Evolutionary conservation across 176 grass and related monocot species (phyloP), one percentile per base, ranked within the genome.

Genomic region (Bonia amplexicaulis): DNA sequence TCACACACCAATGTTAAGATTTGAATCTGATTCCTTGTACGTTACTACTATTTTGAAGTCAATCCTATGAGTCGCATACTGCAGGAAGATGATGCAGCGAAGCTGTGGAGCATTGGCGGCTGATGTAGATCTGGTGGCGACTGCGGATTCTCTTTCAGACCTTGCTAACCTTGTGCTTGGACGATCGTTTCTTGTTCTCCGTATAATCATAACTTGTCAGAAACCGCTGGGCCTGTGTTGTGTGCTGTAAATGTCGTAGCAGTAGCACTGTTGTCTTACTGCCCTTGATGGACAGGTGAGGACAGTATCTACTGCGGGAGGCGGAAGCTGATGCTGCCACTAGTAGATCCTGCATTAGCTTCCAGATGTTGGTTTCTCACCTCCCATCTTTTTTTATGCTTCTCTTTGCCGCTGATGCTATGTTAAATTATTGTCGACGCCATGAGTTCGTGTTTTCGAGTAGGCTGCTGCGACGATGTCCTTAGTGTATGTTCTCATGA

Each of bases 211-310:
- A 51, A 4, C 48, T 16, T 51, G 48, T 51, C 14, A 51, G 12
- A 51, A 16, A 51, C 48, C 14, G 5, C 48, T 51, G 14, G 14
- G 2, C 48, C 14, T 49, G 47, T 49, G 45, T 11, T 46, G 11
- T 46, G 45, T 46, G 11, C 9, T 48, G 48, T 6, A 0, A 51
- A 51, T 51, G 47, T 15, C 13, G 47, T 49, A 49, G 13, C 47
- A 49, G 47, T 15, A 49, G 47, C 13, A 15, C 47, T 49, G 47
- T 15, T 15, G 47, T 49, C 47, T 49, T 15, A 5, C 47, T 49
- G 93, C 93, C 20, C 90, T 98, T 52, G 96, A 99, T 80, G 93
- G 93, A 67, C 92, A 96, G 93, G 96, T 96, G 53, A 93, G 69
- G 66, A 64, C 61, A 68, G 17, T 12, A 12, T 71, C 78, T 60